Percentiles rank a stretch among this genome's conserved stretches.
phyloP scores from a whole-genome alignment of 495 filamentous ascomycete genomes.

The Penicillium silybi region DNA sequence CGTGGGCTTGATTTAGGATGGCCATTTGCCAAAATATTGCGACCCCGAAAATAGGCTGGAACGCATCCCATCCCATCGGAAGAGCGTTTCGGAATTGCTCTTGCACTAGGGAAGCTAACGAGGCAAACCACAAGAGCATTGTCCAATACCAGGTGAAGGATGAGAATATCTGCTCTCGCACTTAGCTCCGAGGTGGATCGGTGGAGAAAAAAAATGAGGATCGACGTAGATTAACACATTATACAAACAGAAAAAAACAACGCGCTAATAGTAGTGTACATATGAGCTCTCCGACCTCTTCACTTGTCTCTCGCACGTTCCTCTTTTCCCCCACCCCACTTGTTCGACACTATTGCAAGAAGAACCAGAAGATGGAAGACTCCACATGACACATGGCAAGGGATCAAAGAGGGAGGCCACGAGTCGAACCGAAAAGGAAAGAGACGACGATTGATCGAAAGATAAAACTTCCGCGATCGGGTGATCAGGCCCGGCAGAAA shows the following conservation, averaged over 20 bases:
- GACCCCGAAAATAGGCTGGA: background rate
- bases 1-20: background rate
- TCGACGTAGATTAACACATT: background rate
- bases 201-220: background rate
- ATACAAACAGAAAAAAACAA: constrained; percentile 1
- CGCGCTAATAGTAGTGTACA: constrained; percentile 7
- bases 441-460: background rate
- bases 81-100: background rate
- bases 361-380: background rate
- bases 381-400: background rate
- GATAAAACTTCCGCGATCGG: too few relatives aligned
- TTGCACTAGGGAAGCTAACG: background rate
- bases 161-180: background rate
- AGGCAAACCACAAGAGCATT: background rate
- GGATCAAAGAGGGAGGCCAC: background rate
- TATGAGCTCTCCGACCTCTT: background rate
- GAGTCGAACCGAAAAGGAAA: background rate
- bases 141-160: background rate
- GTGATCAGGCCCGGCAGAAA: too few relatives aligned
- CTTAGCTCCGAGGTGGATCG: background rate
- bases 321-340: background rate
- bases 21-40: background rate
- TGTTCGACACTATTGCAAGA: constrained; percentile 2
- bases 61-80: constrained; percentile 2
- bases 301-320: background rate